Base-by-base conservation (phyloP, 1,284 basidiomycete species). In the Ceratobasidium sp. region DNA sequence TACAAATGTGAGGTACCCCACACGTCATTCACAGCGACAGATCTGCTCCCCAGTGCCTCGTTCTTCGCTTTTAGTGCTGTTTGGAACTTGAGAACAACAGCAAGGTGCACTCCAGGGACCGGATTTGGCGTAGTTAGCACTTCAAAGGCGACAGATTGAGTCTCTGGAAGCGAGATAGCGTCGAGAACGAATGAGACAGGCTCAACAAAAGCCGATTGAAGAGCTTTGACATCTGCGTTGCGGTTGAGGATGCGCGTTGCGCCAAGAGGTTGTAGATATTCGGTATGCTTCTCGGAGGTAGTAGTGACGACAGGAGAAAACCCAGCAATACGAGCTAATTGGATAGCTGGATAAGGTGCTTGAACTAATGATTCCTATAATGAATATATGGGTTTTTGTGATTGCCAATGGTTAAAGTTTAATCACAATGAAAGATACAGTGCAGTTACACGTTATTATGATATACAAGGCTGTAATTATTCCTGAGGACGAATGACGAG, bases 181-280 rank as follows among this genome's bases (percentile, higher is more conserved):
- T 75, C 72, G 28, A 64, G 4, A 6, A 75, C 72, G 10, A 75
- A 28, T 18, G 49, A 20, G n/a, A 64, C 46, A 7, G 72, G 72
- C 2, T 61, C 13, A 6, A 33, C 12, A n/a, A 51, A 55, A 3
- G 61, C 60, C 1, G 60, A 42, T n/a, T 75, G 72, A 49, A 75
- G 64, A 18, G 60, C 66, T 28, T 75, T 51, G 1, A 49, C 72
- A 44, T 63, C 60, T 20, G 83, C 71, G 26, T 85, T 82, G 56
- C 89, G 86, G 78, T 90, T 88, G 71, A 92, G 82, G 68, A 90
- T 84, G 56, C 89, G 84, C 0, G 89, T 89, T 0, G 90, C 91
- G 1, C 91, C 91, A 33, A 90, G 84, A 0, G 85, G 84, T 80
- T 87, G 88, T 78, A 92, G 86, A 55, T 83, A 82, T 0, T 83